Evolutionary conservation across 106 monocot genomes (phyloP).

Genomic region (Allium fistulosum): DNA sequence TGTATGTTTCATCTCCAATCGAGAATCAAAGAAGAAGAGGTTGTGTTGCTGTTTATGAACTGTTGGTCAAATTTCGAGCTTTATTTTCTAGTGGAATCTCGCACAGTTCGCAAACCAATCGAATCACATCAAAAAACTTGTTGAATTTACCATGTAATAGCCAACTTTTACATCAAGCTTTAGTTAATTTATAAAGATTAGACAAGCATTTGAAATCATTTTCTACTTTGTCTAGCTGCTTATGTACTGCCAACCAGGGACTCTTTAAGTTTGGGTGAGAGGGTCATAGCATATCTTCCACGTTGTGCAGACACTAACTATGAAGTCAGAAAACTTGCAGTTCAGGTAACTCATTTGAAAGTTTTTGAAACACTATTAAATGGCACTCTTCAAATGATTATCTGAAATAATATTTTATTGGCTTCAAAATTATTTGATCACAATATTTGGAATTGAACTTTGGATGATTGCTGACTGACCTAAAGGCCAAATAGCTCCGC

Average conservation of each 20-base stretch:
- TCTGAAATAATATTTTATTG: too few relatives aligned
- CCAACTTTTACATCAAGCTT: background rate
- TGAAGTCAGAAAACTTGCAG: constrained; percentile 80
- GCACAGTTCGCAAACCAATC: constrained; percentile 37
- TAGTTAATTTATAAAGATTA: too few relatives aligned
- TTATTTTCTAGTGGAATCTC: constrained; percentile 80
- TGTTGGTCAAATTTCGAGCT: constrained; percentile 69
- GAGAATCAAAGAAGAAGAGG: constrained; percentile 94
- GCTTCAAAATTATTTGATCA: too few relatives aligned
- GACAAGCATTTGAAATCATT: too few relatives aligned
- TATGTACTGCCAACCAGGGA: constrained; percentile 89
- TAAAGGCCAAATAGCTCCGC: too few relatives aligned
- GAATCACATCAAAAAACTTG: constrained; percentile 42
- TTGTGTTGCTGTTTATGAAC: constrained; percentile 71
- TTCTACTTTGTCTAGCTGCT: constrained; percentile 43
- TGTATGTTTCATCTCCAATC: constrained; percentile 78
- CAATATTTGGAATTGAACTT: too few relatives aligned
- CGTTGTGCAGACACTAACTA: constrained; percentile 83
- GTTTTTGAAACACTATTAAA: background rate
- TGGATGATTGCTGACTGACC: too few relatives aligned
- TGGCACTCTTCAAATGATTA: too few relatives aligned
- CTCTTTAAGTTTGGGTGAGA: constrained; percentile 86
- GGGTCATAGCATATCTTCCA: constrained; percentile 82
- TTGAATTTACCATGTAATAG: constrained; percentile 80
- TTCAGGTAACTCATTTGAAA: constrained; percentile 51